Evolutionary conservation across 176 grass and related monocot genomes (phyloP), one percentile per base, ranked within the genome.

Genomic region (Avena insularis): DNA sequence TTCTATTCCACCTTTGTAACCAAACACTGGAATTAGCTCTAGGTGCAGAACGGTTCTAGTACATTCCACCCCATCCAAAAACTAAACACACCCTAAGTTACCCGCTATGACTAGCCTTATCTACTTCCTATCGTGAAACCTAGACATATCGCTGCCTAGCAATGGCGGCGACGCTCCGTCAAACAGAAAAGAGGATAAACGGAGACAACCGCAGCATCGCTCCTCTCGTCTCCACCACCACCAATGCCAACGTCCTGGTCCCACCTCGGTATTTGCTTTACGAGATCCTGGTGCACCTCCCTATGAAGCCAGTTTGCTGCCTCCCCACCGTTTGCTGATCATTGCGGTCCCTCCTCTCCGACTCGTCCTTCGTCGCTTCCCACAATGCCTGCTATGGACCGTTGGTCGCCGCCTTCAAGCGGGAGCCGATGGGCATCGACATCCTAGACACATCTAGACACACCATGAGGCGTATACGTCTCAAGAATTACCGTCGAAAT

Each of bases 301-400:
- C 76, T 16, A 54, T 17, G 10, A 79, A 36, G 54, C 9, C 27
- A 0, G 17, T 79, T 33, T 79, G 76, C 54, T 54, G 54, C 76
- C 9, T 79, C 5, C 76, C 54, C 17, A 5, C 76, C 31, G 53
- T 59, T 1, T 79, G 54, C 76, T 54, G 53, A 17, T 20, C 27
- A 17, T 59, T 53, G 76, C 33, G 76, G 49, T 33, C 54, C 76
- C 53, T 79, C 27, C 54, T 79, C 29, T 79, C 76, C 54, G 76
- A 79, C 54, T 0, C 76, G 54, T 9, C 10, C 53, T 79, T 79
- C 76, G 54, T 10, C 9, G 76, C 15, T 27, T 31, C 76, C 51
- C 75, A 78, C 29, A 27, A 13, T 53, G 2, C 13, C 15, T 8
- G 3, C 27, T 51, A 78, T 51, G 15, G 9, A 16, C 51, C 29